Percentiles rank a stretch among this genome's conserved stretches.
phyloP scores from a whole-genome alignment of 176 grass and related monocot species.

The Leersia perrieri region DNA sequence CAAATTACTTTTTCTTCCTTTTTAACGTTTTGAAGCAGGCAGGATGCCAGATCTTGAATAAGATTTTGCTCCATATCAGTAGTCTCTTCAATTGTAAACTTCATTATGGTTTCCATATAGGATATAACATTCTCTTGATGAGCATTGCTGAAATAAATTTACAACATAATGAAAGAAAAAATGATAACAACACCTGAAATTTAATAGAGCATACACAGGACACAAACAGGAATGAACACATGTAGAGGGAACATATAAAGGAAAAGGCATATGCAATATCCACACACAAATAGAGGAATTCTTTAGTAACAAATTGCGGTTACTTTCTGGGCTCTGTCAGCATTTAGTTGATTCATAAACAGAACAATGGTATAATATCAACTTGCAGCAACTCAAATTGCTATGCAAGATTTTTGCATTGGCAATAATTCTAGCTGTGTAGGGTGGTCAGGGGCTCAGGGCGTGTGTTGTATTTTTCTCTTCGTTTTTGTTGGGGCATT shows the following conservation, averaged over 20 bases:
- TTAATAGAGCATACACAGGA: neutral
- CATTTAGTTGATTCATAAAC: neutral
- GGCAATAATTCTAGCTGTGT: too few species aligned
- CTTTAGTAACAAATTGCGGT: neutral
- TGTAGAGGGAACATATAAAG: neutral
- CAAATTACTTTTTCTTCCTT: slow-evolving; percentile 59
- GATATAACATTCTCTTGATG: slow-evolving; percentile 47
- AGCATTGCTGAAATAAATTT: slow-evolving; percentile 42
- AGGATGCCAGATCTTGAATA: slow-evolving; percentile 48
- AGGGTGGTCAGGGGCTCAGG: too few species aligned
- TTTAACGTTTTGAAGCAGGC: slow-evolving; percentile 60
- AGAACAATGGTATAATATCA: neutral
- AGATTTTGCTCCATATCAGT: slow-evolving; percentile 40
- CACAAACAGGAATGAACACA: neutral
- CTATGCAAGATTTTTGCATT: too few species aligned
- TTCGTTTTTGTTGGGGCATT: too few species aligned
- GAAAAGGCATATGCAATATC: neutral
- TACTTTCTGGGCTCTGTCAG: neutral
- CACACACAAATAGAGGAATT: neutral
- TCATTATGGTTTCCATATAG: slow-evolving; percentile 79
- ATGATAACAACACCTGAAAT: neutral
- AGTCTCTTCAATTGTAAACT: slow-evolving; percentile 66
- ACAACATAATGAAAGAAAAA: slow-evolving; percentile 17
- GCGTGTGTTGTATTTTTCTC: too few species aligned
- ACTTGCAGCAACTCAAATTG: slow-evolving; percentile 16